phyloP scores from a whole-genome alignment of 352 stramenopile genomes.

The Globisporangium parvum region DNA sequence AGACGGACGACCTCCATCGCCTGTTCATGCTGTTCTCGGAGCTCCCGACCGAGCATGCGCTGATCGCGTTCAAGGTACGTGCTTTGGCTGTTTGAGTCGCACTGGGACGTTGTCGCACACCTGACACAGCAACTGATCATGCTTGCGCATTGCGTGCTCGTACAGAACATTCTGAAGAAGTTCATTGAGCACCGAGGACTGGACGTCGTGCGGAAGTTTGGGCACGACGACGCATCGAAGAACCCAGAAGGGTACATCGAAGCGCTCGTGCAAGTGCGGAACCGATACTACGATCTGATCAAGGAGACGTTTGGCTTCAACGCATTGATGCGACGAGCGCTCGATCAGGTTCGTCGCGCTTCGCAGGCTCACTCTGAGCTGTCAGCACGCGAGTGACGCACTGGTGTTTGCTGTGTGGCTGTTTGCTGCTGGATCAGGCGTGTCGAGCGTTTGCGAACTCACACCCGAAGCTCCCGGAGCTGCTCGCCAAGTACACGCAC shows the following conservation, averaged over 20 bases:
- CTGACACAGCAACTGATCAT: background rate
- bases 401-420: background rate
- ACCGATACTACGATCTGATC: slow-evolving; percentile 80
- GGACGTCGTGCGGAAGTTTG: slow-evolving; percentile 74
- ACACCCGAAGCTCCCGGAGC: slow-evolving; percentile 65
- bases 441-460: slow-evolving; percentile 82
- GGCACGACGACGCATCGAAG: slow-evolving; percentile 72
- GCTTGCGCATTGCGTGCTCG: slow-evolving; percentile 1
- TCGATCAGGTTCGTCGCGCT: slow-evolving; percentile 57
- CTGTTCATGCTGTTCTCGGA: slow-evolving; percentile 83
- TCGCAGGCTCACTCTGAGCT: background rate
- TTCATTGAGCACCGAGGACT: slow-evolving; percentile 78
- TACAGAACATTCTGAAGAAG: slow-evolving; percentile 81
- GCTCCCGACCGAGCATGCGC: slow-evolving; percentile 66
- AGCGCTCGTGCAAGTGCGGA: slow-evolving; percentile 74
- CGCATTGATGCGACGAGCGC: slow-evolving; percentile 71
- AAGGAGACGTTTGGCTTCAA: slow-evolving; percentile 82
- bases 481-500: slow-evolving; percentile 82
- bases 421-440: slow-evolving; percentile 30
- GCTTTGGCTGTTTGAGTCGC: no score
- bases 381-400: background rate
- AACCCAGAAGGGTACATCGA: slow-evolving; percentile 84
- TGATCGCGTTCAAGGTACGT: slow-evolving; percentile 83
- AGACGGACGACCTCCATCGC: slow-evolving; percentile 69
- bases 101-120: no score